phyloP scores from a whole-genome alignment of 257 asterid species.

The Solanum boliviense region DNA sequence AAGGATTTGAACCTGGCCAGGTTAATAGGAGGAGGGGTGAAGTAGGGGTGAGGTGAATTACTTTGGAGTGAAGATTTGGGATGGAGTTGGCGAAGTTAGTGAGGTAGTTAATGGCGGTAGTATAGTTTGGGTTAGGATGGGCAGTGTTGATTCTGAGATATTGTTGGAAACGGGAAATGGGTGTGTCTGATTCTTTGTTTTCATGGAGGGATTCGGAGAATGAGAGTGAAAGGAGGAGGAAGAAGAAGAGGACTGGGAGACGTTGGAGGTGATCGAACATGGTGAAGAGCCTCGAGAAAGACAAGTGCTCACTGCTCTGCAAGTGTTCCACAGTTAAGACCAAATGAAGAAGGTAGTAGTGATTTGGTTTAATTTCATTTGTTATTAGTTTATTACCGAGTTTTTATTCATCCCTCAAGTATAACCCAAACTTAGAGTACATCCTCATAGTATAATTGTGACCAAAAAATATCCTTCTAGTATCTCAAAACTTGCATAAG shows the following conservation, averaged over 20 bases:
- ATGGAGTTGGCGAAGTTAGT: conserved; percentile 49
- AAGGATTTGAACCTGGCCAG: conserved; percentile 64
- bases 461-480: no score
- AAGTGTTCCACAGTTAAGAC: not conserved
- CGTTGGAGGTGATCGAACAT: conserved; percentile 26
- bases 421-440: no score
- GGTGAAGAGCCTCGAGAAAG: not conserved
- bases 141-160: conserved; percentile 84
- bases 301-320: not conserved
- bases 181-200: conserved; percentile 9
- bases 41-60: conserved; percentile 29
- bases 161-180: conserved; percentile 50
- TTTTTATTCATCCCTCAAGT: no score
- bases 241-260: conserved; percentile 7
- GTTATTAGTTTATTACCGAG: no score
- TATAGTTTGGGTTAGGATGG: conserved; percentile 72
- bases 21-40: conserved; percentile 74
- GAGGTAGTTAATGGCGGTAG: conserved; percentile 55
- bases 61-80: conserved; percentile 34
- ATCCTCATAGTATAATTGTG: no score
- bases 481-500: no score
- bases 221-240: conserved; percentile 15
- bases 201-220: not conserved
- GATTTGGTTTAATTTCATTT: not conserved
- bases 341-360: not conserved